Base-by-base conservation (phyloP, 2,329 filamentous ascomycete genomes). In the Penicillium crustosum region DNA sequence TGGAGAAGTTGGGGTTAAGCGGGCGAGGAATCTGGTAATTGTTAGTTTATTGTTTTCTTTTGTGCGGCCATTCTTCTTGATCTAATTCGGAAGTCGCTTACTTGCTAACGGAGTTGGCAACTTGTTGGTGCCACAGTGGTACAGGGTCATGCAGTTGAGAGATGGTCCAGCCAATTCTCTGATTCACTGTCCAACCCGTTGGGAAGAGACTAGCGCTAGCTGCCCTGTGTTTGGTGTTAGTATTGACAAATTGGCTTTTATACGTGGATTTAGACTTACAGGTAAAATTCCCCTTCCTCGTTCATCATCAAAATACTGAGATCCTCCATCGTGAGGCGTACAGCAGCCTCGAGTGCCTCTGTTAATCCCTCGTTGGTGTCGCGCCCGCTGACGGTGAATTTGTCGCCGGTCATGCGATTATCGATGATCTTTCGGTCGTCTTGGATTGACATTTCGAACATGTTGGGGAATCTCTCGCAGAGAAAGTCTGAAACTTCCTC, bases 151-250 rank as follows among this genome's bases (percentile, higher is more conserved):
- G 79, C 52, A 83, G 72, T 42, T 74, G 73, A 19, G 77, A 75
- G 58, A 83, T 76, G 2, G 77, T 78, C 64, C 74, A 79, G 25
- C 81, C 81, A 44, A 83, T 80, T 27, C 80, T 75, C 44, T 78
- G 72, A 39, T 77, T 68, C 13, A 83, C 73, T 23, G 76, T 77
- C 80, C 81, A 83, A 8, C 82, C 82, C 0, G 81, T 78, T 1
- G 81, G 82, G 61, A 83, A 83, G 6, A 83, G 70, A 15, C 79
- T 83, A 6, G 81, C 81, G 45, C 79, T 81, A 25, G 81, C 81
- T 53, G 76, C 73, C 29, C 79, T 81, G 55, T 21, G 38, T 38
- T 38, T 25, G 23, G 10, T n/a, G 43, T 64, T 38, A 60, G 56
- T 17, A n/a, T 41, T 33, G 9, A 19, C 8, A 4, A 8, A 12